Evolutionary conservation across 345 rosid species (phyloP), one percentile per base, ranked within the genome.

Genomic region (Eucalyptus lansdowneana): DNA sequence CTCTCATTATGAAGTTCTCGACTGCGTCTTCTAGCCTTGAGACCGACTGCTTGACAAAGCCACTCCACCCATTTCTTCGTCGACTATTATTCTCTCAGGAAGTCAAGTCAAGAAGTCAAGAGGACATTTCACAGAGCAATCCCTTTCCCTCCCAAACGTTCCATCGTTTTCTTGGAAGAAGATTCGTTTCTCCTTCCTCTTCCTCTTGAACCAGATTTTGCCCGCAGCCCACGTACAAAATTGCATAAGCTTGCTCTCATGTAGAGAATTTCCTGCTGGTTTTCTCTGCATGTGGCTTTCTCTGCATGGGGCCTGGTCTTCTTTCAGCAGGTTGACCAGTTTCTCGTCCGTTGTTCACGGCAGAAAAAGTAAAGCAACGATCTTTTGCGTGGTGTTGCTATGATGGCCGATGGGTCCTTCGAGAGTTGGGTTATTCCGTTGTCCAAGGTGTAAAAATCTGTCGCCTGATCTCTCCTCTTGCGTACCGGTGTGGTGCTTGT

Each of bases 401-500:
- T 15, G n/a, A 96, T 96, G 99, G 94, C 94, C 40, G 96, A 93
- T 16, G 87, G 40, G 76, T 65, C 53, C 85, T 24, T 87, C 92
- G 88, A 88, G 94, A 90, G 91, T 94, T 85, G 95, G 96, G 91
- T 92, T 97, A 67, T 98, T 98, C 67, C 94, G 97, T 54, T 98
- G 99, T 92, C 99, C 99, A 9, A 97, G 96, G 91, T 98, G 99
- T 87, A 92, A 95, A 83, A 96, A 94, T 90, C 93, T 98, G 90
- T 94, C 96, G 17, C 97, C 96, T 29, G 97, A 96, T 92, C 97
- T 94, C 58, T 93, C 25, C 24, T 90, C 93, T 97, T 17, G 94
- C 96, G 86, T 98, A 96, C 86, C 92, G 94, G 80, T 98, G 99
- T 86, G 99, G 99, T 86, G 99, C 99, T 24, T 98, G 98, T 65